Evolutionary conservation across 169 alveolate species (phyloP), one percentile per base, ranked within the genome.

Genomic region (Miamiensis avidus): DNA sequence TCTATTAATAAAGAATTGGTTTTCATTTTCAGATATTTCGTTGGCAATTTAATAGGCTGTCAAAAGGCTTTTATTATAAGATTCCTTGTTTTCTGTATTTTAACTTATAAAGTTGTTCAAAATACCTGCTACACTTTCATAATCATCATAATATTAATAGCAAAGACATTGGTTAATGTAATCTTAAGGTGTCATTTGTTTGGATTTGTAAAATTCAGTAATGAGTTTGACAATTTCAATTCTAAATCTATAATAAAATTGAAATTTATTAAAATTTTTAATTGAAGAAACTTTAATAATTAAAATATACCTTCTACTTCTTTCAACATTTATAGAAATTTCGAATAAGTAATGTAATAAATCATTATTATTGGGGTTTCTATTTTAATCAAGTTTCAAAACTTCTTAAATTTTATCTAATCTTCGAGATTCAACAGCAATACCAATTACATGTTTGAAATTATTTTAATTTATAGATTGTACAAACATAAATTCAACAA

Each of bases 381-480:
- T 87, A 81, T 94, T 86, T 75, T 81, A 81, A 49, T 49, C 69
- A 11, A 49, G 4, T 34, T 84, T 91, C 29, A 98, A 91, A 29
- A 98, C 95, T 65, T 90, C 91, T 77, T 93, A 91, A 27, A 98
- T 94, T 82, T 94, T 91, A 88, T 98, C 99, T 78, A 95, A 87
- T 85, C 99, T 91, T 75, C 99, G 93, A 30, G 98, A 92, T 88
- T 98, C 99, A 75, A 98, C 84, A 26, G 99, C 99, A 27, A 98
- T 95, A 0, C 99, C 99, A 73, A 98, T 93, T 25, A 99, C 99
- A 87, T 97, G 97, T 78, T 93, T 89, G 64, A 91, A 97, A 81
- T 95, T 96, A 30, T 95, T 94, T 81, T 95, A 92, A n/a, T 87
- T 64, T 34, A 96, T 95, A 83, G 99, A 97, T 75, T 93, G 91